Evolutionary conservation across 768 basidiomycete species (phyloP).

Genomic region (Boletus speciosus): DNA sequence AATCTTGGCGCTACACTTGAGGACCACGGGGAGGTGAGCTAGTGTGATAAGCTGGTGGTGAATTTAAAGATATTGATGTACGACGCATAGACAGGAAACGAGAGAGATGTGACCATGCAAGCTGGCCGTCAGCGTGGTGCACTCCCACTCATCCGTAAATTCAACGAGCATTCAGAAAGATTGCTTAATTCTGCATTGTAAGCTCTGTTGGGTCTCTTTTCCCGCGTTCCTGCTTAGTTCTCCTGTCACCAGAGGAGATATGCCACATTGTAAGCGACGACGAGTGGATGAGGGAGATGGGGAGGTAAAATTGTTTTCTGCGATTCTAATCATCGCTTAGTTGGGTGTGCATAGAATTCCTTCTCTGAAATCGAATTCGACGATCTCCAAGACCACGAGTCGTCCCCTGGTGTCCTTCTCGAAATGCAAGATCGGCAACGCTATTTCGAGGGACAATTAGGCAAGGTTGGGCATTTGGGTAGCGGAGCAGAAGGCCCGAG

Average conservation of each 20-base stretch:
- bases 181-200: conserved; percentile 79
- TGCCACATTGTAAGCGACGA: conserved; percentile 56
- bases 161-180: conserved; percentile 95
- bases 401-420: conserved; percentile 66
- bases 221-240: not conserved
- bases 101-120: conserved; percentile 92
- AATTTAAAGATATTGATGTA: not conserved
- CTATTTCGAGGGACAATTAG: conserved; percentile 71
- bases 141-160: conserved; percentile 90
- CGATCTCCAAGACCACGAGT: conserved; percentile 72
- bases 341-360: conserved; percentile 22
- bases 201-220: conserved; percentile 17
- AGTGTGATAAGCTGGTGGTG: not conserved
- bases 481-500: conserved; percentile 8
- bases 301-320: conserved; percentile 36
- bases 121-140: conserved; percentile 85
- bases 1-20: conserved; percentile 85
- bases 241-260: conserved; percentile 45
- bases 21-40: conserved; percentile 80
- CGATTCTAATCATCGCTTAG: not conserved
- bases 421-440: conserved; percentile 85
- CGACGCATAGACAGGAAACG: conserved; percentile 71
- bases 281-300: conserved; percentile 43
- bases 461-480: conserved; percentile 18
- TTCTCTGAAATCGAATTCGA: conserved; percentile 74